Evolutionary conservation across 1,284 basidiomycete genomes (phyloP), one percentile per base, ranked within the genome.

Genomic region (Naganishia liquefaciens): DNA sequence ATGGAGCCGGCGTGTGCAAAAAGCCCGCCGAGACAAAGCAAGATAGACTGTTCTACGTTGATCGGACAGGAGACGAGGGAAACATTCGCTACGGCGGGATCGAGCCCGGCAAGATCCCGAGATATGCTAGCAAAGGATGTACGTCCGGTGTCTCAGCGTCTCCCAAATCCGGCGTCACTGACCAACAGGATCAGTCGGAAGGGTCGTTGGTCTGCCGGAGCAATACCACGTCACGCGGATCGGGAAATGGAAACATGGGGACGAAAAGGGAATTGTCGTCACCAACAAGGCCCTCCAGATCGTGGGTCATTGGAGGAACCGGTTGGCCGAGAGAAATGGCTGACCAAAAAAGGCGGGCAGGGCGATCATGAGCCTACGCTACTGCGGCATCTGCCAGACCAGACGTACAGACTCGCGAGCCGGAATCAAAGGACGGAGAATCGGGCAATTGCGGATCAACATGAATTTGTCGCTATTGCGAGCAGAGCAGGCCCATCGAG

Each of bases 361-460:
- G 30, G 64, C 64, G 43, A 65, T 67, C 17, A 65, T 66, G 33
- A 53, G 50, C 15, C 54, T 46, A n/a, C 70, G 70, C 49, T 54
- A 30, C 64, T 72, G 7, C 53, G 53, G 9, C 62, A 68, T 15
- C 64, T 71, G 10, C 65, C 71, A 5, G 54, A 72, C 9, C 40
- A 57, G 57, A 52, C 54, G 17, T 49, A 60, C 39, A 30, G 66
- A 68, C n/a, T 63, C 52, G 5, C 63, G 66, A 42, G 30, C 46
- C n/a, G 44, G 61, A 52, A 55, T 43, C 33, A 21, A 7, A 44
- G 25, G 47, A 53, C 42, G 28, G 51, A 60, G 40, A 25, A 28
- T 27, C 19, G 50, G 39, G 51, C 52, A 51, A 44, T 63, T 17
- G 40, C 42, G 5, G 57, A 43, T 19, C 57, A 64, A n/a, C n/a